Evolutionary conservation across 2,329 filamentous ascomycete genomes (phyloP), one percentile per base, ranked within the genome.

Genomic region (Ophiostoma triangulosporum): DNA sequence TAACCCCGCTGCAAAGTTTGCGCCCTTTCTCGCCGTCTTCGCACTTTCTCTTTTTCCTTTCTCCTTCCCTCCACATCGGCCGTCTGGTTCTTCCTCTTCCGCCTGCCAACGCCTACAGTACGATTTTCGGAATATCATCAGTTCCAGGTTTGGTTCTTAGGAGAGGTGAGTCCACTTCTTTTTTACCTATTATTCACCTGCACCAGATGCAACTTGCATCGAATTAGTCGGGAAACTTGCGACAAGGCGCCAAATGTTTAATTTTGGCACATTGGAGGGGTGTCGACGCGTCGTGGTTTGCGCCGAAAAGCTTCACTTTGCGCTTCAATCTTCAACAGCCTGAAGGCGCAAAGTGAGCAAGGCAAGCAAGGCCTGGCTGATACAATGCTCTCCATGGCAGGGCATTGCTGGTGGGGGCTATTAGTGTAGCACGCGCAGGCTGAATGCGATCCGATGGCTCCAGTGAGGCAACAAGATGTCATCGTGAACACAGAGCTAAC

Each of bases 51-150:
- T 54, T 52, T 55, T 55, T 50, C 52, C 38, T 48, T 50, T 46
- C 43, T 54, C 49, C 54, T 45, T 48, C 51, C 51, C 32, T 52
- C 58, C 57, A 59, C 57, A 56, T 59, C 60, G 60, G 60, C 59
- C 60, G 63, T 64, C 65, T 68, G 70, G 69, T 72, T 72, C 69
- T 72, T 72, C 70, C 69, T 71, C 64, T 68, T 72, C 70, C 70
- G 70, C 43, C 57, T 50, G 27, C 46, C 52, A 56, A 56, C 24
- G 46, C 29, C 48, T 43, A 40, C 29, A 40, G 43, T 46, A 15
- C 48, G 70, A 69, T 67, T 62, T 63, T 57, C 56, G 59, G 60
- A 61, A 59, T 60, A 60, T 61, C 59, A 55, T 61, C 59, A 54
- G 52, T 56, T 56, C 56, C 53, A 58, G 53, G 51, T 57, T 50